Evolutionary conservation across 2,329 filamentous ascomycete species (phyloP).

Genomic region (Pestalotiopsis sp.): DNA sequence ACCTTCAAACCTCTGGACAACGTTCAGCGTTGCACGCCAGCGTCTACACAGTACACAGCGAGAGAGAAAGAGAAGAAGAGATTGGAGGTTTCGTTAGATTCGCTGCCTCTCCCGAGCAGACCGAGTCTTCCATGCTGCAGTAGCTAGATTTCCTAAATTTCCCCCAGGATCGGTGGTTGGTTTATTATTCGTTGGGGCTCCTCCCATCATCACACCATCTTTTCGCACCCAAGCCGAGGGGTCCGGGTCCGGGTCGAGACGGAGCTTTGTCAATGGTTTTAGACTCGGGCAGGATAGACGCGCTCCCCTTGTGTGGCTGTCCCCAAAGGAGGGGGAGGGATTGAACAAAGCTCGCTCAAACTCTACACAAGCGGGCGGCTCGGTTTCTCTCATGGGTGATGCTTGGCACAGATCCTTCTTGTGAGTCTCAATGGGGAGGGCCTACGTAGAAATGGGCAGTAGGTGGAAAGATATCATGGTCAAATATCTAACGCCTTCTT

Average conservation of each 20-base stretch:
- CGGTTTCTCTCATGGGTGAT: background rate
- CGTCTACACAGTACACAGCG: background rate
- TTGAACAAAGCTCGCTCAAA: background rate
- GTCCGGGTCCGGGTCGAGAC: background rate
- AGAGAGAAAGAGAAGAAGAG: background rate
- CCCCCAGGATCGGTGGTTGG: background rate
- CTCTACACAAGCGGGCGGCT: background rate
- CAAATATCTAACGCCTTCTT: background rate
- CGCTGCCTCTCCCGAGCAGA: background rate
- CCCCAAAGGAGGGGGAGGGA: background rate
- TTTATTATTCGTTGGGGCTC: background rate
- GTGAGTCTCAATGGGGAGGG: background rate
- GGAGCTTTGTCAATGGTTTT: background rate
- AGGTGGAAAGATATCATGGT: background rate
- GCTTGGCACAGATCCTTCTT: background rate
- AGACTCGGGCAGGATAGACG: background rate
- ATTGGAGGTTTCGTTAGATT: background rate
- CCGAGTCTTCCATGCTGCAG: background rate
- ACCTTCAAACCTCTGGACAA: background rate
- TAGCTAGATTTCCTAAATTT: background rate
- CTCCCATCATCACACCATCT: conserved; percentile 6
- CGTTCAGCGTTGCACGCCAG: background rate
- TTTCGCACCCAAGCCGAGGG: background rate
- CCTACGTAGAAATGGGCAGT: background rate
- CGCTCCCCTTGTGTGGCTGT: background rate